Base-by-base conservation (phyloP, 2,329 filamentous ascomycete species). In the Exophiala alcalophila region DNA sequence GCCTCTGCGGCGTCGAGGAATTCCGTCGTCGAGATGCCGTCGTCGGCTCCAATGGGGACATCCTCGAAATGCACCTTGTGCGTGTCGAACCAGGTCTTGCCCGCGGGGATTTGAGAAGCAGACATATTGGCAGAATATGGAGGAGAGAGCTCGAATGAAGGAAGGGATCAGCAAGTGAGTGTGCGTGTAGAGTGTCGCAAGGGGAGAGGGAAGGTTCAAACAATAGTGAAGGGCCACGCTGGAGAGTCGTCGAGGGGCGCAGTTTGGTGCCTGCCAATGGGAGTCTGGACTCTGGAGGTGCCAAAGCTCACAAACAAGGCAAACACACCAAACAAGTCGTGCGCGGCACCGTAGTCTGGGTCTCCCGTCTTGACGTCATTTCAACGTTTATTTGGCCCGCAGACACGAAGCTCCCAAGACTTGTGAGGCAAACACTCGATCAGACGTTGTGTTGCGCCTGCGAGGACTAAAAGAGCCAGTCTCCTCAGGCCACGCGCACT, bases 1-100 rank as follows among this genome's bases (percentile, higher is more conserved):
- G 86, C 82, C 76, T 96, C 89, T 39, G 88, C 79, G 44, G 92
- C 92, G 55, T 94, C 86, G 53, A 97, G 83, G 69, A 97, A 98
- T 65, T 94, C 81, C 44, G 78, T 78, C 32, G 92, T 97, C 40
- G 80, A 70, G 60, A 97, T 81, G 49, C 81, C 84, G 71, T 88
- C 84, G 68, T 81, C 82, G 56, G 76, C 74, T 59, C 88, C 79
- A 7, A 37, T 28, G 29, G 39, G 21, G 15, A 42, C 39, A 18
- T 42, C 30, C 5, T 34, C 31, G 31, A 42, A 42, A 21, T 33
- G 39, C 5, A 26, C 25, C 19, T 35, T 33, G 12, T 24, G 30
- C n/a, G 20, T 24, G 20, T 19, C 19, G 31, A 34, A 42, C 39
- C 39, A 42, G 24, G 39, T 42, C 24, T 38, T 27, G 15, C 34